Percentiles rank a stretch among this genome's conserved stretches.
Evolutionary conservation across 345 rosid genomes (phyloP).

Genomic region (Punica granatum): DNA sequence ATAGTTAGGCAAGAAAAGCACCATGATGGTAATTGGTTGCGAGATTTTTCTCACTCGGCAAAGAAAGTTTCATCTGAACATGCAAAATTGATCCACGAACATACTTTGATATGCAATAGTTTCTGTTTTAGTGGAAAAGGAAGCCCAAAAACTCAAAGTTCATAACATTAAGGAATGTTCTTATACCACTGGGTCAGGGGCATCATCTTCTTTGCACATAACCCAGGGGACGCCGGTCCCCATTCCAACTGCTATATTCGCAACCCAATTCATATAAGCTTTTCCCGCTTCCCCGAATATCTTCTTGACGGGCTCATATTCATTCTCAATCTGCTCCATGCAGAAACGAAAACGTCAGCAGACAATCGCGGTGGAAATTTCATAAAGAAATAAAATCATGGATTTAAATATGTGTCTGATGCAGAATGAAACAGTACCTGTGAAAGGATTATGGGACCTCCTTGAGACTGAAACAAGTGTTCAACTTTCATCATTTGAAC

Average conservation of each 20-base stretch:
- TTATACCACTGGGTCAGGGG: conserved; percentile 62
- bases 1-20: too few species aligned
- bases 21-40: too few species aligned
- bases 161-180: not conserved
- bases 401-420: not conserved
- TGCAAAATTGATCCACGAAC: too few species aligned
- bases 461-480: conserved; percentile 30
- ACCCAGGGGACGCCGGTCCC: conserved; percentile 69
- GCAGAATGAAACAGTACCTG: conserved; percentile 18
- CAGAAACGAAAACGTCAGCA: not conserved
- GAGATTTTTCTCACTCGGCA: too few species aligned
- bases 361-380: not conserved
- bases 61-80: too few species aligned
- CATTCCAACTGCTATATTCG: conserved; percentile 49
- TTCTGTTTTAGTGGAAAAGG: too few species aligned
- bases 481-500: conserved; percentile 33
- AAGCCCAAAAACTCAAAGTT: not conserved
- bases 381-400: not conserved
- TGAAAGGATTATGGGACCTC: conserved; percentile 43
- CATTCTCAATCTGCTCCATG: conserved; percentile 51
- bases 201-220: conserved; percentile 70
- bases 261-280: conserved; percentile 60
- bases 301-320: conserved; percentile 40
- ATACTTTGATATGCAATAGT: too few species aligned
- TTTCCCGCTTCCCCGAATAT: conserved; percentile 42